Base-by-base conservation (phyloP, 805 yeast genomes). In the Tetrapisispora nanseiensis region DNA sequence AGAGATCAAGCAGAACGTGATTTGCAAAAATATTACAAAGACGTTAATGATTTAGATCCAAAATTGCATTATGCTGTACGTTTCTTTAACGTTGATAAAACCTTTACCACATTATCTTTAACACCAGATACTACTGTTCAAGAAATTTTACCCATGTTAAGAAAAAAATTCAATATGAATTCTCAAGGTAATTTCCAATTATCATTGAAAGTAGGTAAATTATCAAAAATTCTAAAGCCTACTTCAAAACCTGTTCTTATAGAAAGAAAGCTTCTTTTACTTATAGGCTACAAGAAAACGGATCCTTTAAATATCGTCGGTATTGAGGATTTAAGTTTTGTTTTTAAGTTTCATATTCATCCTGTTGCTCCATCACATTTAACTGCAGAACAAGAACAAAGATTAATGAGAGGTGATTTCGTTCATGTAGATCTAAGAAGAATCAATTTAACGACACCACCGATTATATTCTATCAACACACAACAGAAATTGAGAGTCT, bases 21-120 rank as follows among this genome's bases (percentile, higher is more conserved):
- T 33, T 55, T 62, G 40, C 68, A 62, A 35, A 58, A 57, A 3
- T 67, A 62, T 40, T 65, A 62, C 30, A 61, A 58, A 34, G 63
- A 66, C 33, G 61, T 59, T 20, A 59, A 60, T 33, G 63, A 60
- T 31, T 50, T 62, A 29, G 56, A 61, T 45, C 51, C 56, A 29
- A 54, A 53, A 9, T 54, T 56, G 30, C 59, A 55, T 37, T 65
- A 63, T 35, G 64, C 61, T 3, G 67, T 90, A 19, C 77, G 95
- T 46, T 80, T 90, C 1, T 87, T 83, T 65, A 78, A 82, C 45
- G 95, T 85, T 44, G 89, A 86, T 51, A 82, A 87, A 10, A 85
- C 86, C 49, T 82, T 92, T 13, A 70, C 80, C 0, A 85, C 95
- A 1, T 66, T 90, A 18, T 77, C 87, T 13, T 81, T 95, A 55